Percentiles rank a stretch among this genome's conserved stretches.
phyloP scores from a whole-genome alignment of 352 stramenopile species.

The Pythium dissimile region DNA sequence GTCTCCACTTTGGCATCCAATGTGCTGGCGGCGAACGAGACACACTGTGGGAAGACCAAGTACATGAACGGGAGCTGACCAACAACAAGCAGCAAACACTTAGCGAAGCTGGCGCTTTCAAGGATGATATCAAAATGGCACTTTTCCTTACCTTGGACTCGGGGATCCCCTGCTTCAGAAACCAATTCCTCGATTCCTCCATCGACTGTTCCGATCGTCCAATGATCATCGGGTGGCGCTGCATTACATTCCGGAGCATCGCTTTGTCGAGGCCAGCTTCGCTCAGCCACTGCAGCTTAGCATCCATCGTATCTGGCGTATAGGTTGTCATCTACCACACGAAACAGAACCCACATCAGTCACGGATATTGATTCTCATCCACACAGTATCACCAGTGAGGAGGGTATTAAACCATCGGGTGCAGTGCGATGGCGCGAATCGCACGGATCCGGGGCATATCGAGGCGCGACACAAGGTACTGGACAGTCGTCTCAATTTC shows the following conservation, averaged over 20 bases:
- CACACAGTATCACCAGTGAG: not conserved
- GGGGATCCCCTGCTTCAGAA: constrained; percentile 4
- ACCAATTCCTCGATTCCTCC: constrained; percentile 10
- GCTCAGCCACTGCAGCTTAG: constrained; percentile 11
- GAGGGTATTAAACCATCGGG: constrained; percentile 1
- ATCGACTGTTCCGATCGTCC: constrained; percentile 5
- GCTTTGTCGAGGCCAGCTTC: not conserved
- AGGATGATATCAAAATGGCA: not conserved
- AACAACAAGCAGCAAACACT: not conserved
- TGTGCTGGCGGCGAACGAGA: constrained; percentile 34
- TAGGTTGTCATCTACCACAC: constrained; percentile 5
- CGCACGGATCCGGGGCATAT: not conserved
- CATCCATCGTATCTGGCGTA: not conserved
- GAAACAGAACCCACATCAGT: not conserved
- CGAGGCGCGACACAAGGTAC: constrained; percentile 1
- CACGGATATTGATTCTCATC: not conserved
- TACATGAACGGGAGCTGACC: constrained; percentile 66
- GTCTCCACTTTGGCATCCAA: constrained; percentile 43
- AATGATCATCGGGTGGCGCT: constrained; percentile 9
- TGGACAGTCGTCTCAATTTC: not conserved
- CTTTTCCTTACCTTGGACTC: constrained; percentile 5
- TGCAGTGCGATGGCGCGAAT: constrained; percentile 3
- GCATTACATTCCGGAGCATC: not conserved
- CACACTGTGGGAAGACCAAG: constrained; percentile 39
- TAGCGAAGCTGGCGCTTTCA: not conserved